Base-by-base conservation (phyloP, 768 basidiomycete species). In the Tricholoma matsutake region DNA sequence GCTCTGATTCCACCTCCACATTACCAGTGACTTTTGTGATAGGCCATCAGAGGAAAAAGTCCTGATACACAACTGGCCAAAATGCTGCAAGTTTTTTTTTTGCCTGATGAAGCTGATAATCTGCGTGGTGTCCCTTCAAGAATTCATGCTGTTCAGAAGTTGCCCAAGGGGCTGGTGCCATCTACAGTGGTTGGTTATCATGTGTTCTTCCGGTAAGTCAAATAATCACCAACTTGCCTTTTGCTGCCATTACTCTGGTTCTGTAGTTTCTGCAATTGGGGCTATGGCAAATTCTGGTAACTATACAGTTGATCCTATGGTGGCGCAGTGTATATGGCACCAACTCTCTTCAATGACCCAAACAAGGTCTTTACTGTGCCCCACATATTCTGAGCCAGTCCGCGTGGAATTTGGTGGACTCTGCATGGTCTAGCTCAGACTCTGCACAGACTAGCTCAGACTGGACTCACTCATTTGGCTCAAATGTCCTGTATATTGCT, bases 151-250 rank as follows among this genome's bases (percentile, higher is more conserved):
- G 61, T 14, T 62, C 61, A 11, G n/a, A 11, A 13, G 49, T 59
- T 29, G 58, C 58, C 61, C 61, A 62, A 37, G 29, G n/a, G 2
- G 25, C 51, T 41, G 61, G 61, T 32, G 52, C 57, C 61, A 62
- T 62, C 32, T 22, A 11, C n/a, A 34, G 20, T n/a, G 11, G 29
- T 37, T 11, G 11, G 22, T 32, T 29, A 53, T 13, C 41, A 18
- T 39, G 37, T 39, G 37, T 16, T 16, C 37, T 10, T 39, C 18
- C 14, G 51, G 51, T 53, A 53, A 53, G 51, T 29, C 31, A 53
- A 16, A 53, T 29, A 53, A 18, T 53, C 25, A 18, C 51, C 11
- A 11, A 18, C 51, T 53, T 53, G 16, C n/a, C 16, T 29, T 53
- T 53, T 53, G 18, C 47, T 51, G 47, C 47, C 9, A 51, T 29